Evolutionary conservation across 345 rosid genomes (phyloP).

Genomic region (Citrus sp.): DNA sequence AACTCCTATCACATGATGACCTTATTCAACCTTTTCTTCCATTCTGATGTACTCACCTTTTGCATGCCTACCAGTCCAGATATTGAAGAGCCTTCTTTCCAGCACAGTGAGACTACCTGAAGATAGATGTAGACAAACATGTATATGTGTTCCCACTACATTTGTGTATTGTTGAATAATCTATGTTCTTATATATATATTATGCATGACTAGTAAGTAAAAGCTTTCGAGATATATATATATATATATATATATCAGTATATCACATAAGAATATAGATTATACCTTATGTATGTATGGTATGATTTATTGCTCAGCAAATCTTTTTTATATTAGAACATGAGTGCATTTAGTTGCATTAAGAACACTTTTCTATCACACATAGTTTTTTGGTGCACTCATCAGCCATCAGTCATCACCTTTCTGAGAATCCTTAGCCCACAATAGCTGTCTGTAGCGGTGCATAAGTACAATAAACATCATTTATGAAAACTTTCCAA

Average conservation of each 20-base stretch:
- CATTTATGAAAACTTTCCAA: neutral
- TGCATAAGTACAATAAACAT: neutral
- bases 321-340: neutral
- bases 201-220: neutral
- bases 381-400: neutral
- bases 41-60: constrained; percentile 20
- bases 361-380: neutral
- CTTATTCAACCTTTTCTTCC: neutral
- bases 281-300: neutral
- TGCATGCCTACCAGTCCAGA: constrained; percentile 29
- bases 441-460: neutral
- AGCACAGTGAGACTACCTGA: constrained; percentile 38
- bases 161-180: neutral
- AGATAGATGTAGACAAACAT: constrained; percentile 4
- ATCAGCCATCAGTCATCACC: neutral
- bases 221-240: neutral
- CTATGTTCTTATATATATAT: too few relatives aligned
- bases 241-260: neutral
- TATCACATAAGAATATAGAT: neutral
- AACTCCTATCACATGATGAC: neutral
- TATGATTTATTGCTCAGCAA: neutral
- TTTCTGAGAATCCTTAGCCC: neutral
- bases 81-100: constrained; percentile 34
- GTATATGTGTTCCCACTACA: neutral
- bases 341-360: neutral